Evolutionary conservation across 768 basidiomycete genomes (phyloP).

Genomic region (Phallus indusiatus): DNA sequence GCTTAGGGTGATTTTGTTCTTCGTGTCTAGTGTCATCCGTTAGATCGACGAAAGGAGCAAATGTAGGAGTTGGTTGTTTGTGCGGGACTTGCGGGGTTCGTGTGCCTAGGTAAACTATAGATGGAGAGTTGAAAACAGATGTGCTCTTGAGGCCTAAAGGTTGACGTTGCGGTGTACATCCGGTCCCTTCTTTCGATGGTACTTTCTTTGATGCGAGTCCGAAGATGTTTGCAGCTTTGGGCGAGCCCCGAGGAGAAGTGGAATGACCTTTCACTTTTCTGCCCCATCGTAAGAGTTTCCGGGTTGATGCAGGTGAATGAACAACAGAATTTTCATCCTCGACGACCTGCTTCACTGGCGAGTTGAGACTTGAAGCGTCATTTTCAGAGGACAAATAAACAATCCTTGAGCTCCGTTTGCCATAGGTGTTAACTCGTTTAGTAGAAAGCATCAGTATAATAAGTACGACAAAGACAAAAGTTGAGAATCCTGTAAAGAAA

Average conservation of each 20-base stretch:
- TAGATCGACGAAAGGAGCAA: constrained; percentile 3
- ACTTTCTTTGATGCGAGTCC: neutral
- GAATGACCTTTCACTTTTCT: constrained; percentile 4
- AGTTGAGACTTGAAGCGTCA: neutral
- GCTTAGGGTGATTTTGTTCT: neutral
- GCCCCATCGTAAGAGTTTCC: neutral
- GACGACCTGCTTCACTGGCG: neutral
- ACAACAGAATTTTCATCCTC: constrained; percentile 2
- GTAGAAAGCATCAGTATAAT: constrained; percentile 1
- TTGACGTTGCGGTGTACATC: neutral
- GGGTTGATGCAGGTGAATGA: neutral
- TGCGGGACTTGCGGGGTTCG: neutral
- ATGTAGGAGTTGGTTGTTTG: neutral
- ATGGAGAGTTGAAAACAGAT: neutral
- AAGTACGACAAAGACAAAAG: neutral
- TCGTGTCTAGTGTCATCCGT: neutral
- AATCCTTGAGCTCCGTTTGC: constrained; percentile 4
- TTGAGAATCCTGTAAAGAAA: too few species aligned
- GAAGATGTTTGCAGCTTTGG: neutral
- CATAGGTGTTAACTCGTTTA: constrained; percentile 4
- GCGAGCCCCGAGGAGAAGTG: constrained; percentile 7
- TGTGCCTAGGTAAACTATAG: constrained; percentile 3
- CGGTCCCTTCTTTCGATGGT: neutral
- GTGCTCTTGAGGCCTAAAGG: neutral
- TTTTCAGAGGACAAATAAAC: neutral